Percentiles rank a stretch among this genome's conserved stretches.
Evolutionary conservation across 1,284 basidiomycete genomes (phyloP).

Genomic region (Rhodotorula sp.): DNA sequence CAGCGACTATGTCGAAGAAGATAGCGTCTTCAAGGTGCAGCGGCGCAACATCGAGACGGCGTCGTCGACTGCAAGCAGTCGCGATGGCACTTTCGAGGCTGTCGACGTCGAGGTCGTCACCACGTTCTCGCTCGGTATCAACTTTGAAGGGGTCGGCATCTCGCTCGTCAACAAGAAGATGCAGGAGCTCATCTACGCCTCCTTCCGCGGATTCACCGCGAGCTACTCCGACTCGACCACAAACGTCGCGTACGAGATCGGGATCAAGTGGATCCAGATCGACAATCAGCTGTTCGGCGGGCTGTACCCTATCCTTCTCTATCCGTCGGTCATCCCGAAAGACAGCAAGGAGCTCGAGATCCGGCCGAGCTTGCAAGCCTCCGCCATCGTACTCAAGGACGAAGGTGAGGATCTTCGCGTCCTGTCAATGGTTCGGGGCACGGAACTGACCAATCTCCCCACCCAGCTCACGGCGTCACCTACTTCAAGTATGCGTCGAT

Average conservation of each 20-base stretch:
- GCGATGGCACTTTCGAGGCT: conserved; percentile 79
- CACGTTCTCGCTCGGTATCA: conserved; percentile 67
- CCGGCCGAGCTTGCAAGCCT: conserved; percentile 85
- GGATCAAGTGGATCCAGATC: conserved; percentile 88
- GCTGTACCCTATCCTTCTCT: conserved; percentile 90
- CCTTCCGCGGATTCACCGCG: conserved; percentile 74
- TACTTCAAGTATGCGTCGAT: conserved; percentile 98
- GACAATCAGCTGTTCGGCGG: conserved; percentile 98
- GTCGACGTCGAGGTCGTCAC: conserved; percentile 69
- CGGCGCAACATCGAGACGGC: conserved; percentile 56
- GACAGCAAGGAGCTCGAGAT: conserved; percentile 73
- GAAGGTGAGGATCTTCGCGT: conserved; percentile 60
- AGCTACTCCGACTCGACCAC: conserved; percentile 80
- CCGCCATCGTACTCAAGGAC: conserved; percentile 87
- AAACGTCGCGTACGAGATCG: conserved; percentile 76
- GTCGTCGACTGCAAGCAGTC: conserved; percentile 63
- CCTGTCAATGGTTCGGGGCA: background rate
- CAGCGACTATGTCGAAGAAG: conserved; percentile 80
- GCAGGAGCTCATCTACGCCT: conserved; percentile 86
- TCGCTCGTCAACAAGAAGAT: conserved; percentile 87
- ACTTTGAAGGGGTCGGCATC: conserved; percentile 87
- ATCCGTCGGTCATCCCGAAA: conserved; percentile 86
- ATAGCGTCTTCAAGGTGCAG: conserved; percentile 83
- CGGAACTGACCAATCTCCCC: background rate
- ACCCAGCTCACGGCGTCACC: conserved; percentile 82